Conservation (phyloP, 2,329 filamentous ascomycete species). For the Pseudocercospora vitis region DNA sequence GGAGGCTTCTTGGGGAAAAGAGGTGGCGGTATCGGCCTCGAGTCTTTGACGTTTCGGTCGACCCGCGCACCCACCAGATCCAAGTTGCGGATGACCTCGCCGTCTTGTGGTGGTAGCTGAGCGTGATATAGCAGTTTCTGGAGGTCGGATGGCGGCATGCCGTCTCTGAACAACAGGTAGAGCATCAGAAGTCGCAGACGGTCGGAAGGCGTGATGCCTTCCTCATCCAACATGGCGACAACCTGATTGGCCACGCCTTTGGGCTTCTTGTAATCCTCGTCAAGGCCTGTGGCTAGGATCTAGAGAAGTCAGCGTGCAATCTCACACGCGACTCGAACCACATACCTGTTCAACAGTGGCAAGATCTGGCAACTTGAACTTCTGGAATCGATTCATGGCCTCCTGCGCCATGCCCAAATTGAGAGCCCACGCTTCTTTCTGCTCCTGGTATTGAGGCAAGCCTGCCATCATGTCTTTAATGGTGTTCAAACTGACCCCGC, state of each 20-base stretch:
- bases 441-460: constrained; percentile 88
- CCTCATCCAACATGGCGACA: constrained; percentile 84
- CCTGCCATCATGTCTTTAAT: constrained; percentile 98
- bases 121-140: constrained; percentile 82
- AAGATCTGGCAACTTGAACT: constrained; percentile 80
- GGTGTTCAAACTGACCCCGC: constrained; percentile 70
- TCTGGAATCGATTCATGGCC: constrained; percentile 90
- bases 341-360: constrained; percentile 77
- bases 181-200: constrained; percentile 81
- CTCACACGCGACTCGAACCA: neutral
- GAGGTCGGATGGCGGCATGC: constrained; percentile 79
- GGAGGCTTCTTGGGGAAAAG: constrained; percentile 69
- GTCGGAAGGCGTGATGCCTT: constrained; percentile 68
- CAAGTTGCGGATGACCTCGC: constrained; percentile 72
- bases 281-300: constrained; percentile 83
- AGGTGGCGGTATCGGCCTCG: constrained; percentile 62
- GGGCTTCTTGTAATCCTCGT: constrained; percentile 87
- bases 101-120: constrained; percentile 71
- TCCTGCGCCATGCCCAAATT: constrained; percentile 97
- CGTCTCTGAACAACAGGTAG: constrained; percentile 83
- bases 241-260: constrained; percentile 86
- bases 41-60: constrained; percentile 73
- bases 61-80: constrained; percentile 77
- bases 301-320: constrained; percentile 34
- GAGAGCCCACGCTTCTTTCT: constrained; percentile 91